Evolutionary conservation across 83 land plant genomes (phyloP).

Genomic region (Thuja plicata): DNA sequence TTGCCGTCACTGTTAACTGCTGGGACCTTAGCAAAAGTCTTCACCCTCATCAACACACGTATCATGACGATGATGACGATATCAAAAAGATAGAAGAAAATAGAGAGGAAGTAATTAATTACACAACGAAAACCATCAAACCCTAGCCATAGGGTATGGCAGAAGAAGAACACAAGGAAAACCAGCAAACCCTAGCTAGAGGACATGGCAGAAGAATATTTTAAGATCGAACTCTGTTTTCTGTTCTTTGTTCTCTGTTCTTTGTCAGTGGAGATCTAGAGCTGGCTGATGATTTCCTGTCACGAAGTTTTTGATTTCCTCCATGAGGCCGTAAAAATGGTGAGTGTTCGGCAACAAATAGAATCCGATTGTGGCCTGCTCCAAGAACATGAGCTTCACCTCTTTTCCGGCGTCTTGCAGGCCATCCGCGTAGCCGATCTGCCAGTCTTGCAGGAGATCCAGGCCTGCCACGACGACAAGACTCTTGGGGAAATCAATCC

Average conservation of each 20-base stretch:
- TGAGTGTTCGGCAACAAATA: slow-evolving; percentile 79
- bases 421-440: slow-evolving; percentile 60
- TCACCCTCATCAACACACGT: not conserved
- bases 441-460: slow-evolving; percentile 79
- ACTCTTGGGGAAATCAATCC: slow-evolving; percentile 54
- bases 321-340: slow-evolving; percentile 64
- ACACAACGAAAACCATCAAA: not conserved
- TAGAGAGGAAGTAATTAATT: not conserved
- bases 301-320: slow-evolving; percentile 59
- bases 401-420: slow-evolving; percentile 49
- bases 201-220: too few species aligned
- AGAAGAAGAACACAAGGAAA: too few species aligned
- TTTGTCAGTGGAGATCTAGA: not conserved
- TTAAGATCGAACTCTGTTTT: too few species aligned
- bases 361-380: slow-evolving; percentile 81
- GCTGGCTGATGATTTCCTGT: not conserved
- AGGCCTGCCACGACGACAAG: slow-evolving; percentile 73
- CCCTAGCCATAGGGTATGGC: too few species aligned
- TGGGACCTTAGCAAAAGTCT: slow-evolving; percentile 18
- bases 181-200: too few species aligned
- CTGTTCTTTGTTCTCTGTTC: too few species aligned
- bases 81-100: not conserved
- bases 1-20: not conserved
- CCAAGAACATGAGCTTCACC: slow-evolving; percentile 55
- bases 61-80: not conserved